phyloP scores from a whole-genome alignment of 2,329 filamentous ascomycete genomes.

The Aspergillus piperis region DNA sequence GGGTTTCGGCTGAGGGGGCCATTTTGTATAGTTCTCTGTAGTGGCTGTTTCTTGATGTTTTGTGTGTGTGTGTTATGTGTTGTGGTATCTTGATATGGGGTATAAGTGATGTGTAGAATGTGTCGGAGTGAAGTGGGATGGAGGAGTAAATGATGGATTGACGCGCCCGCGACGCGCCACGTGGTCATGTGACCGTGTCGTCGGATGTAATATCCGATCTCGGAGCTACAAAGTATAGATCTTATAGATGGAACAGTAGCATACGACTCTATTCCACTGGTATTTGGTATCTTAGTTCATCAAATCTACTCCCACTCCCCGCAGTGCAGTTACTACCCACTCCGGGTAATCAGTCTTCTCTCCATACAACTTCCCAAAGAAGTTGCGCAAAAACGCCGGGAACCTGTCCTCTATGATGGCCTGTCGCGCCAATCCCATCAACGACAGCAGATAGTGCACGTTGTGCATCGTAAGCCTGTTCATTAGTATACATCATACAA shows the following conservation, averaged over 20 bases:
- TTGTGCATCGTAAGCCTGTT: conserved; percentile 87
- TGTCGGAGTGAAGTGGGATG: background rate
- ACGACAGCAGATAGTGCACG: conserved; percentile 82
- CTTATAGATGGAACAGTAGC: background rate
- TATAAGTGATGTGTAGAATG: background rate
- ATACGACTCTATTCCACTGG: background rate
- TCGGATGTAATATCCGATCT: no score
- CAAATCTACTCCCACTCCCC: conserved; percentile 76
- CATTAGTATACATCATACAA: conserved; percentile 14
- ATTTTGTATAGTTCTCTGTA: background rate
- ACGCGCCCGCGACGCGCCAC: conserved; percentile 32
- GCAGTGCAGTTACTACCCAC: conserved; percentile 83
- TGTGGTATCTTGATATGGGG: background rate
- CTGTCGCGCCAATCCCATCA: conserved; percentile 75
- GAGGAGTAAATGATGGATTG: background rate
- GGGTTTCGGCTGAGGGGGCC: conserved; percentile 3
- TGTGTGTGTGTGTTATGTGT: background rate
- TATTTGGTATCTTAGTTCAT: conserved; percentile 32
- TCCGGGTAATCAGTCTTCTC: conserved; percentile 68
- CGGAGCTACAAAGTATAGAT: no score
- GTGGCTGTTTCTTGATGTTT: background rate
- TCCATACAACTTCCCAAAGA: conserved; percentile 74
- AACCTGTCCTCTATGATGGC: conserved; percentile 81
- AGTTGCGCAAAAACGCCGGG: conserved; percentile 73
- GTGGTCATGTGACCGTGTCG: conserved; percentile 27